phyloP scores from a whole-genome alignment of 148 eudicot genomes.

The Nepenthes gracilis region DNA sequence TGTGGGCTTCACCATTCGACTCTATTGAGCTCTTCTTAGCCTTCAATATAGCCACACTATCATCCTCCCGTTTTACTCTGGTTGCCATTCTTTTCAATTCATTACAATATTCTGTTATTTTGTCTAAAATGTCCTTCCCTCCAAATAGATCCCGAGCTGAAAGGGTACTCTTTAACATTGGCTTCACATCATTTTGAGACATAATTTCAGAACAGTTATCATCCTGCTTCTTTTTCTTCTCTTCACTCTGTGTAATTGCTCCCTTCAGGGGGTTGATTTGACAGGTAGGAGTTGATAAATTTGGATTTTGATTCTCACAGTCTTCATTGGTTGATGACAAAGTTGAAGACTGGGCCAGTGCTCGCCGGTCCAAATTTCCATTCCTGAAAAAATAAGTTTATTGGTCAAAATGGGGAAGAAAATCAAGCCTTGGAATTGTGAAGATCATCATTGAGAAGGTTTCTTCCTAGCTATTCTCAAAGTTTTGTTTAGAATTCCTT shows the following conservation, averaged over 20 bases:
- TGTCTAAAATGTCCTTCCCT: slow-evolving; percentile 54
- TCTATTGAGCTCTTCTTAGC: slow-evolving; percentile 9
- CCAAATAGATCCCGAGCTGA: slow-evolving; percentile 71
- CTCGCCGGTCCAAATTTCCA: slow-evolving; percentile 51
- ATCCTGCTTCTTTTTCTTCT: slow-evolving; percentile 14
- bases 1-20: background rate
- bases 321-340: slow-evolving; percentile 17
- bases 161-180: slow-evolving; percentile 39
- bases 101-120: slow-evolving; percentile 62
- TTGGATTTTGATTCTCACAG: slow-evolving; percentile 72
- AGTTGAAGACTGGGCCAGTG: slow-evolving; percentile 21
- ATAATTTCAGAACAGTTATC: slow-evolving; percentile 14
- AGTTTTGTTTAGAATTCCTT: no score
- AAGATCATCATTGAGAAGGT: no score
- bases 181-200: slow-evolving; percentile 19
- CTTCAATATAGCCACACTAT: slow-evolving; percentile 8
- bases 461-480: no score
- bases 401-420: no score
- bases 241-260: slow-evolving; percentile 47
- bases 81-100: slow-evolving; percentile 31
- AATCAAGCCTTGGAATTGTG: no score
- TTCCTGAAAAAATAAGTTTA: slow-evolving; percentile 25
- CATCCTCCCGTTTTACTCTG: slow-evolving; percentile 32
- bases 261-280: slow-evolving; percentile 30
- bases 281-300: slow-evolving; percentile 35